phyloP scores from a whole-genome alignment of 2,329 filamentous ascomycete genomes.

The Fusarium luffae region DNA sequence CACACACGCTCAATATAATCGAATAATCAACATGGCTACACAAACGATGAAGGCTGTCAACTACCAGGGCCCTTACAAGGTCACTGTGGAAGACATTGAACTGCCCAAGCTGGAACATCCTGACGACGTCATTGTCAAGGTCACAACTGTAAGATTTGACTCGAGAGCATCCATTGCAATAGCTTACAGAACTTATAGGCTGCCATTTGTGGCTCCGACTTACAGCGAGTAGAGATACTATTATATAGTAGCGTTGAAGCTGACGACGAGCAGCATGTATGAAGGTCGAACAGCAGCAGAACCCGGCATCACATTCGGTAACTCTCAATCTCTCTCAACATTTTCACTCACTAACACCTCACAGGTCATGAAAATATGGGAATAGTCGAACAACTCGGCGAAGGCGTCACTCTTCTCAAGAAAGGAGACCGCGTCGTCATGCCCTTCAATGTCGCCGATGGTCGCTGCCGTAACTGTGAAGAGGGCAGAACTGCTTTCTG shows the following conservation, averaged over 20 bases:
- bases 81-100: constrained; percentile 70
- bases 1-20: background rate
- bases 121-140: constrained; percentile 72
- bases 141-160: constrained; percentile 65
- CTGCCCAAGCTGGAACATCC: constrained; percentile 70
- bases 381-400: constrained; percentile 64
- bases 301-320: constrained; percentile 69
- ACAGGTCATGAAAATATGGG: constrained; percentile 70
- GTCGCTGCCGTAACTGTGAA: constrained; percentile 72
- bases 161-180: background rate
- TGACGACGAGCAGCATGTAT: constrained; percentile 63
- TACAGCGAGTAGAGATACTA: constrained; percentile 51
- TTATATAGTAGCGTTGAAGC: background rate
- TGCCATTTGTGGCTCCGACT: constrained; percentile 66
- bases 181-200: constrained; percentile 41
- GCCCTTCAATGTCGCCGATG: constrained; percentile 73
- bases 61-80: constrained; percentile 70
- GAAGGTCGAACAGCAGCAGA: constrained; percentile 72
- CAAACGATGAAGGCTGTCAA: constrained; percentile 70
- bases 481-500: constrained; percentile 73
- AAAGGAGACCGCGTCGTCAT: constrained; percentile 73
- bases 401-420: constrained; percentile 69
- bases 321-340: too few relatives aligned
- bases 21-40: constrained; percentile 34
- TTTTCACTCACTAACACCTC: background rate